Evolutionary conservation across 768 basidiomycete species (phyloP).

Genomic region (Mycena chlorophos): DNA sequence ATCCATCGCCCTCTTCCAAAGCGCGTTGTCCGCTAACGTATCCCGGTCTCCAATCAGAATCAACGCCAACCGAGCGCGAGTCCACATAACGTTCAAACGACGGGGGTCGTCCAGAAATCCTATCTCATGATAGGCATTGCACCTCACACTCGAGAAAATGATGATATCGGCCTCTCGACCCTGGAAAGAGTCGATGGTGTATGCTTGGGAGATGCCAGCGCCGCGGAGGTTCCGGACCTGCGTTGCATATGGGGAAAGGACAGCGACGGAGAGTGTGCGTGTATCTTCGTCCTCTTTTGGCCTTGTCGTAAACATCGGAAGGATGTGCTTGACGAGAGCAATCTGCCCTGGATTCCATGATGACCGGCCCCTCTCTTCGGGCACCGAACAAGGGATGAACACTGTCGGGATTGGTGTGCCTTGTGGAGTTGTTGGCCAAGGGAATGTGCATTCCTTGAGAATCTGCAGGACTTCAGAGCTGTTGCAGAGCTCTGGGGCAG

Average conservation of each 20-base stretch:
- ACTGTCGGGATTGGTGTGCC: conserved; percentile 48
- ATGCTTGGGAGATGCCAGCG: conserved; percentile 34
- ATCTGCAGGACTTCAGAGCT: conserved; percentile 40
- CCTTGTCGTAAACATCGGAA: conserved; percentile 39
- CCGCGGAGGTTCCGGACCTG: conserved; percentile 51
- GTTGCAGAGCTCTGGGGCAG: conserved; percentile 40
- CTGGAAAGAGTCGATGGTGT: conserved; percentile 66
- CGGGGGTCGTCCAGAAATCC: conserved; percentile 65
- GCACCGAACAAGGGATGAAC: conserved; percentile 56
- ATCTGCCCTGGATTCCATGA: conserved; percentile 65
- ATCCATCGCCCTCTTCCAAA: conserved; percentile 57
- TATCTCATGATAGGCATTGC: conserved; percentile 58
- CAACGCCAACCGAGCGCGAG: conserved; percentile 56
- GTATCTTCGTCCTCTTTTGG: conserved; percentile 23
- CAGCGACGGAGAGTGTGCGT: conserved; percentile 39
- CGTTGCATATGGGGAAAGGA: conserved; percentile 62
- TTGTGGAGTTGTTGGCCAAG: conserved; percentile 49
- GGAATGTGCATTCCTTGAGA: conserved; percentile 63
- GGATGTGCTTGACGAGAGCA: conserved; percentile 48
- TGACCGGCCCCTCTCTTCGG: conserved; percentile 63
- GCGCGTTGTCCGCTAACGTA: conserved; percentile 45
- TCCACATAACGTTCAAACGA: conserved; percentile 72
- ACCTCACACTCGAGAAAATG: conserved; percentile 64
- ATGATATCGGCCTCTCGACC: conserved; percentile 69
- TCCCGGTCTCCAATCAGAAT: conserved; percentile 59